Evolutionary conservation across 306 rosid species (phyloP).

Genomic region (Datisca glomerata): DNA sequence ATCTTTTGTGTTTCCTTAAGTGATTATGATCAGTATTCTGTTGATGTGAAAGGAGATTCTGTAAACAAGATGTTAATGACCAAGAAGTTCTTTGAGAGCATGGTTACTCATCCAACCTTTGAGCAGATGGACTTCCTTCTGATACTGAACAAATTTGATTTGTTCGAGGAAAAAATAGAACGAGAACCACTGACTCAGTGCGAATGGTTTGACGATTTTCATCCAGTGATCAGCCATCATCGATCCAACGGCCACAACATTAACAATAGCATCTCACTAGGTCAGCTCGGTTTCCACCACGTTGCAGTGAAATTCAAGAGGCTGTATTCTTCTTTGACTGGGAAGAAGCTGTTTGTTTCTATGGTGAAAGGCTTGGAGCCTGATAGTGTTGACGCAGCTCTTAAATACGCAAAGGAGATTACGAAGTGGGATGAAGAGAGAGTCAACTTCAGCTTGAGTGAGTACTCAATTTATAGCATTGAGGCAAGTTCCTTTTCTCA

Average conservation of each 20-base stretch:
- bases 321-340: constrained; percentile 63
- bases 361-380: constrained; percentile 70
- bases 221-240: constrained; percentile 51
- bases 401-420: constrained; percentile 81
- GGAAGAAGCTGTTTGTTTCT: constrained; percentile 68
- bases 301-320: constrained; percentile 86
- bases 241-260: constrained; percentile 30
- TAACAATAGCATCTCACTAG: constrained; percentile 49
- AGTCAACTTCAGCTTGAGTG: constrained; percentile 66
- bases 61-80: constrained; percentile 71
- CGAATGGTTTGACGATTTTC: constrained; percentile 81
- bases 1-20: constrained; percentile 80
- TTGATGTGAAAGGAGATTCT: constrained; percentile 48
- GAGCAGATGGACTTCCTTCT: constrained; percentile 81
- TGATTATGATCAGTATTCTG: constrained; percentile 71
- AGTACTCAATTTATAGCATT: constrained; percentile 64
- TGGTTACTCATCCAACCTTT: constrained; percentile 81
- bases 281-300: constrained; percentile 62
- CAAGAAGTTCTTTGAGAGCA: constrained; percentile 66
- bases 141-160: constrained; percentile 73
- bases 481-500: constrained; percentile 68
- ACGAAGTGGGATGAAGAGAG: constrained; percentile 84
- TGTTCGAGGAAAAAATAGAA: constrained; percentile 70
- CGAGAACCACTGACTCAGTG: constrained; percentile 53
- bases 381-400: constrained; percentile 63